Evolutionary conservation across 2,329 filamentous ascomycete genomes (phyloP).

Genomic region (Dissoconium aciculare): DNA sequence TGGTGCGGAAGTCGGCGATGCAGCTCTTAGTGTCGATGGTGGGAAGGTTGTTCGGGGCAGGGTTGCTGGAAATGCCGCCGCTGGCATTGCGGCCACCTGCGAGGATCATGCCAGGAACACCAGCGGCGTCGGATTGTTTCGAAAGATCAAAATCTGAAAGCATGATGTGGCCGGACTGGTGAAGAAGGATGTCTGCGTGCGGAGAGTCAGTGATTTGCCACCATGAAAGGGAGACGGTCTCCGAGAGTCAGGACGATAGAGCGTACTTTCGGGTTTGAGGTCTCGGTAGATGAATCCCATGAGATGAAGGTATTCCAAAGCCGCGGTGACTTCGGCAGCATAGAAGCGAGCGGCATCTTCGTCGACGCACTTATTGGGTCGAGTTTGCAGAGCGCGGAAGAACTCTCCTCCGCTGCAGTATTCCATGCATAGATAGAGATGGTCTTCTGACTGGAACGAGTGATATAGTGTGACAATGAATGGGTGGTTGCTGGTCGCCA

Average conservation of each 20-base stretch:
- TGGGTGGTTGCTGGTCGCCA: constrained; percentile 95
- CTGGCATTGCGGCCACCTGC: constrained; percentile 49
- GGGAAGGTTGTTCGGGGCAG: constrained; percentile 52
- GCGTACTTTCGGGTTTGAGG: constrained; percentile 87
- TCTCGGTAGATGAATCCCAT: constrained; percentile 99
- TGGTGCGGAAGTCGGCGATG: constrained; percentile 94
- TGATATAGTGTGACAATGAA: constrained; percentile 98
- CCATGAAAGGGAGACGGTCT: too few species aligned
- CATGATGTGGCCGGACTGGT: constrained; percentile 99
- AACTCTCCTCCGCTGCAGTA: constrained; percentile 98
- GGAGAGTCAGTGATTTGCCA: constrained; percentile 23
- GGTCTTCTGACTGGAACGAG: constrained; percentile 97
- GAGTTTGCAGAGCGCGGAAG: constrained; percentile 88
- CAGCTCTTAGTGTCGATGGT: constrained; percentile 99
- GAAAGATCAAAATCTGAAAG: constrained; percentile 96
- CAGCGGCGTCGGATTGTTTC: constrained; percentile 90
- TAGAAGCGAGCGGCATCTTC: constrained; percentile 97
- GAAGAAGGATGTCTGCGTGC: constrained; percentile 74
- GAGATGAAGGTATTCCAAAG: constrained; percentile 87
- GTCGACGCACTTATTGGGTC: constrained; percentile 90
- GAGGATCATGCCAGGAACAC: constrained; percentile 95
- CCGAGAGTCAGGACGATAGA: too few species aligned
- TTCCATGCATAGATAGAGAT: constrained; percentile 99
- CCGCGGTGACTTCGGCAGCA: constrained; percentile 90
- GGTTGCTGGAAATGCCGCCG: constrained; percentile 53